Evolutionary conservation across 805 yeast genomes (phyloP).

Genomic region (Saccharomyces paradoxus): DNA sequence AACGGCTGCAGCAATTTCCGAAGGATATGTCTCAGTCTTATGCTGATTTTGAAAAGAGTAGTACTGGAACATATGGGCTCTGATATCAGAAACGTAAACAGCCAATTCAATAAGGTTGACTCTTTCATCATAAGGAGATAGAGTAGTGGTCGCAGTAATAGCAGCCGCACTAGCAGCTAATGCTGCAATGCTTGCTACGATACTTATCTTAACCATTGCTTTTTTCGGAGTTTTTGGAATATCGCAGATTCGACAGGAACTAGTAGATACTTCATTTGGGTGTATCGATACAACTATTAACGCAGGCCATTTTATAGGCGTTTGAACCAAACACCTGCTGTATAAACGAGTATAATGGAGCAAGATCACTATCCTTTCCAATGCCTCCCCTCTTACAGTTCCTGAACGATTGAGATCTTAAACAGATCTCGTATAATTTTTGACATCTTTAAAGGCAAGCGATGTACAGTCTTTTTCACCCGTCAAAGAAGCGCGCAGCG

Average conservation of each 20-base stretch:
- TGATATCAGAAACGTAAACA: constrained; percentile 14
- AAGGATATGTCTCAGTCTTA: not conserved
- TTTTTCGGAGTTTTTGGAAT: constrained; percentile 8
- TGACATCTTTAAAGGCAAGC: not conserved
- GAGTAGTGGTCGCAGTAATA: constrained; percentile 6
- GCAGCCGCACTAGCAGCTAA: constrained; percentile 7
- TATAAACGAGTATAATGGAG: not conserved
- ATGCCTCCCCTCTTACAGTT: not conserved
- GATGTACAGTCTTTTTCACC: not conserved
- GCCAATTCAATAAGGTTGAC: constrained; percentile 9
- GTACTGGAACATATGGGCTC: constrained; percentile 9
- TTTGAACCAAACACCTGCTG: not conserved
- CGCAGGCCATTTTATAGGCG: not conserved
- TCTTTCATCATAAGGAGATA: constrained; percentile 4
- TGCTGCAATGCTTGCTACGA: constrained; percentile 12
- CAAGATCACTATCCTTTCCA: not conserved
- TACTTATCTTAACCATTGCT: constrained; percentile 24
- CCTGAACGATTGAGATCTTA: not conserved
- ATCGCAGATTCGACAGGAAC: not conserved
- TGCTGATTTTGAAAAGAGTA: not conserved
- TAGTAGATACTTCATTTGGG: not conserved
- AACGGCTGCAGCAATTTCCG: constrained; percentile 19
- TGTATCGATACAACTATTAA: not conserved
- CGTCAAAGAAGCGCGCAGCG: not conserved
- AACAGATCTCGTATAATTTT: not conserved